Evolutionary conservation across 306 rosid species (phyloP), one percentile per base, ranked within the genome.

Genomic region (Styphnolobium japonicum): DNA sequence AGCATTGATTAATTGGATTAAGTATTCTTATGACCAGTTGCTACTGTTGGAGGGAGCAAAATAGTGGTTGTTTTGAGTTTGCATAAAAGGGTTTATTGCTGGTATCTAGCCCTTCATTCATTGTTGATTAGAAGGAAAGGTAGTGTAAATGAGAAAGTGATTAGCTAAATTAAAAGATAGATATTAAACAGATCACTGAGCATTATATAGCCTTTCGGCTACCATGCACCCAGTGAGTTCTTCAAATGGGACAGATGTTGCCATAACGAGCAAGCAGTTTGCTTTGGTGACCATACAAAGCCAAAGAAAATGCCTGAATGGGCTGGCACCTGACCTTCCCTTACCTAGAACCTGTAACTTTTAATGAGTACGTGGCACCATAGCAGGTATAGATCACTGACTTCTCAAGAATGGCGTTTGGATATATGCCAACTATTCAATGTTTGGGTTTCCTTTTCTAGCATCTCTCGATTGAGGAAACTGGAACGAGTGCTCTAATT

Each of bases 11-110:
- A 73, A 42, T 71, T 37, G 56, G 67, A 65, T 53, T 22, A 66
- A 22, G 27, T 31, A 2, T 29, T 11, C 12, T 21, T 64, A 43
- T 56, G 69, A 75, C 6, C 37, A 56, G 73, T 53, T 74, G 85
- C 76, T 56, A 77, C 70, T 71, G 80, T 65, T 69, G 42, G 67
- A 86, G 86, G 82, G 80, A 75, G 77, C 86, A 82, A 79, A 64
- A 70, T 57, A 34, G 9, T 46, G 57, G 64, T 69, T 79, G 27
- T 16, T 33, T 4, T 40, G 52, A 67, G 71, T 64, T 39, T 37
- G 23, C 29, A 10, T 48, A 51, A 43, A 60, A 58, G 78, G 84
- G 40, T 19, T 19, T 55, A 34, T 51, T 40, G 77, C 16, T 83
- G 72, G 60, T 18, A 82, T 48, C 78, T 81, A 75, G 55, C 65